Base-by-base conservation (phyloP, 441 rosid genomes). In the Gossypium aridum region DNA sequence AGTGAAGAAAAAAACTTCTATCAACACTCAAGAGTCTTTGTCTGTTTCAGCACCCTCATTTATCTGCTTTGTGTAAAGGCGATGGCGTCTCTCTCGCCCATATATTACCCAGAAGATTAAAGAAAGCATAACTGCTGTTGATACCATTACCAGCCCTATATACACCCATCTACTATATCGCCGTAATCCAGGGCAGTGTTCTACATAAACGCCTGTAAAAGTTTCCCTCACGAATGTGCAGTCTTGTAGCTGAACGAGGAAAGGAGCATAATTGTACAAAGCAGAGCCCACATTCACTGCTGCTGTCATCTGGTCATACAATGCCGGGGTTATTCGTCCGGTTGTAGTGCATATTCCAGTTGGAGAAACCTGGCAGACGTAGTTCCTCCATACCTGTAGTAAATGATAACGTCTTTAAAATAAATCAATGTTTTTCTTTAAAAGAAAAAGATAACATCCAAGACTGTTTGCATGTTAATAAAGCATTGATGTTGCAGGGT, bases 91-190 rank as follows among this genome's bases (percentile, higher is more conserved):
- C 76, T 92, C 97, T 78, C 93, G 85, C 1, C 90, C 81, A 37
- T 83, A 86, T 54, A 91, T 81, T 12, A 91, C 81, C 97, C 97
- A 96, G 82, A 96, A 82, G 62, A 93, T 70, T 70, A 96, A 78
- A 19, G 99, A 96, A 7, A 96, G 86, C 99, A 96, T 92, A 57
- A 89, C 97, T 23, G 96, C 89, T 1, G 91, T 80, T 3, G 97
- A 87, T 47, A 90, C 94, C 75, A 87, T 88, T 14, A 86, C 88
- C 74, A 93, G 74, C 8, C 97, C 99, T 16, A 85, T 77, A 17
- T 90, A 93, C 54, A 89, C 84, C 91, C 86, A 85, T 70, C 81
- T 83, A 71, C 96, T 91, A 78, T 88, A 85, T 54, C 73, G 75
- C 28, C 51, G 73, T 34, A 96, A 83, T 37, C 83, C 84, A 1